phyloP scores from a whole-genome alignment of 2,329 filamentous ascomycete species.

The Colletotrichum salicis region DNA sequence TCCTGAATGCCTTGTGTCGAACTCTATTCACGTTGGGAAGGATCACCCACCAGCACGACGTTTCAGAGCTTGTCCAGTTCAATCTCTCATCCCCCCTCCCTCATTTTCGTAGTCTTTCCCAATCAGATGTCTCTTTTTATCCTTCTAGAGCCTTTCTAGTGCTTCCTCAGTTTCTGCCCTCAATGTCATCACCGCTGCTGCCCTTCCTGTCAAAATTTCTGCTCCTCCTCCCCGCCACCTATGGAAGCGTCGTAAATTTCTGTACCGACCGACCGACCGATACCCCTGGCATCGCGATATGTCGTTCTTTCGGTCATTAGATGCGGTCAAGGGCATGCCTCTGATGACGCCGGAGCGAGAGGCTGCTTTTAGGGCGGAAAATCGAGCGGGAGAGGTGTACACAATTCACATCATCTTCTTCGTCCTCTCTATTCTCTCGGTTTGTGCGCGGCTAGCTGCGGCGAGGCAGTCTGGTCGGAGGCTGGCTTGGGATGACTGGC shows the following conservation, averaged over 20 bases:
- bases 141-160: background rate
- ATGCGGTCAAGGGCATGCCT: conserved; percentile 21
- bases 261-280: background rate
- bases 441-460: conserved; percentile 9
- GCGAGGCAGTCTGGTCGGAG: conserved; percentile 10
- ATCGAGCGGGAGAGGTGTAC: conserved; percentile 14
- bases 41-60: background rate
- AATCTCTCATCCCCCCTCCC: too few relatives aligned
- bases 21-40: background rate
- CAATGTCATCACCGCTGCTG: background rate
- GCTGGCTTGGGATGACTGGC: conserved; percentile 24
- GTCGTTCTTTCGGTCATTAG: background rate
- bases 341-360: conserved; percentile 11
- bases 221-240: background rate
- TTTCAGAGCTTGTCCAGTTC: background rate
- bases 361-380: conserved; percentile 26
- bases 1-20: background rate
- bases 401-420: conserved; percentile 18
- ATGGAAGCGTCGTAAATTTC: background rate
- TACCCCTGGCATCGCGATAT: background rate
- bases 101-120: too few relatives aligned
- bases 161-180: background rate
- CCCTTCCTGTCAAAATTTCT: background rate
- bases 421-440: conserved; percentile 11
- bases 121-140: background rate